Base-by-base conservation (phyloP, 768 basidiomycete genomes). In the Lyophyllum semitale region DNA sequence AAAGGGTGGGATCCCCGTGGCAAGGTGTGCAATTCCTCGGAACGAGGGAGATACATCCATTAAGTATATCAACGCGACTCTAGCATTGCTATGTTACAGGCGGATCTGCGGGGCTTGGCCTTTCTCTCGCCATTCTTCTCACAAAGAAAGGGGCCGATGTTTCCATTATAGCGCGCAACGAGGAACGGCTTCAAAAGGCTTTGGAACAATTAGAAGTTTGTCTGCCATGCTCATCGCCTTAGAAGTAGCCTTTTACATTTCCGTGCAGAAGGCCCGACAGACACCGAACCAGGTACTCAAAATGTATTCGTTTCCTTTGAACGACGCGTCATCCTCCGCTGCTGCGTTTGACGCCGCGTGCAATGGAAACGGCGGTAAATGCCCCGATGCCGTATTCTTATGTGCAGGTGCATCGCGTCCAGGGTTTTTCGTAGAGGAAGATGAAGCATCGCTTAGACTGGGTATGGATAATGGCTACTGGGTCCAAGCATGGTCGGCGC, bases 81-180 rank as follows among this genome's bases (percentile, higher is more conserved):
- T 40, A 95, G 95, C 91, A 93, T 62, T 85, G 87, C 71, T 92
- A 93, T 68, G 77, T 97, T 22, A 93, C 93, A 1, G 95, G 95
- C 4, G 93, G 91, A 4, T 89, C 87, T 37, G 76, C 85, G n/a
- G 95, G 95, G 2, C 82, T 95, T 2, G 95, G 95, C 1, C 79
- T 93, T 4, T 80, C 84, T 1, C 75, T 96, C 8, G 90, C 93
- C 1, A 76, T 81, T 32, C 73, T 87, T 27, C 78, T 96, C 4
- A 82, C 83, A 15, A 74, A 75, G 59, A 77, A 77, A 58, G 94
- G 95, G 1, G 92, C 93, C 0, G 79, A 92, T 59, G 87, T 96
- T 2, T 91, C 91, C 15, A 93, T 96, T 57, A 87, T 95, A 13
- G 94, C 93, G 9, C 80, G 93, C 17, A 84, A 88, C 48, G 77